Evolutionary conservation across 1,284 basidiomycete genomes (phyloP), one percentile per base, ranked within the genome.

Genomic region (Omphalotus olearius): DNA sequence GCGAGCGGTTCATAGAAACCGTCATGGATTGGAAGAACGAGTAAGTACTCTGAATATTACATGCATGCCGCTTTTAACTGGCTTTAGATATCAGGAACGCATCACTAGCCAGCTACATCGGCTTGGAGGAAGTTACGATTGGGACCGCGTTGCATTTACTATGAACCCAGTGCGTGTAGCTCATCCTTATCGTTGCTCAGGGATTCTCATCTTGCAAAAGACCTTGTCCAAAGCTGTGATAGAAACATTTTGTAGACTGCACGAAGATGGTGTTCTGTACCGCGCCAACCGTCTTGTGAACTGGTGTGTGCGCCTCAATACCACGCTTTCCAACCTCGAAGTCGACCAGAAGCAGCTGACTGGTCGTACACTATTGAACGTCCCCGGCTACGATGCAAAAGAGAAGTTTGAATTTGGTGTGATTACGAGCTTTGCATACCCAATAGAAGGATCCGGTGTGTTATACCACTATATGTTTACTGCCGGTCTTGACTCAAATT

Each of bases 1-100:
- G 97, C 49, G 93, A 97, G 62, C 85, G 80, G 62, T 98, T 99
- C 73, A 66, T 99, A 54, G 85, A 91, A 58, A 93, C 86, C 59
- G 95, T 99, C 23, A 90, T 89, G 82, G 88, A 90, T 43, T 99
- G 97, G 97, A 98, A 98, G 70, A 91, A 96, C 62, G 92, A 98
- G 89, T 92, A 58, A 56, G 87, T 72, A 0, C 10, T 14, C 44
- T 37, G 47, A 37, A 26, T 20, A 13, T 20, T 35, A 40, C 6
- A 49, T 11, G 14, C 1, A 37, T 40, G 30, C 25, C 6, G 16
- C 28, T 47, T 33, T 49, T 25, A 52, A 61, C 20, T 26, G 48
- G 45, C 30, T 43, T 2, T 52, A 91, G 89, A 54, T 99, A 98
- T 68, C 93, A 98, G 67, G 74, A 72, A 26, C 84, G 92, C 45